phyloP scores from a whole-genome alignment of 176 grass and related monocot genomes.

The Oropetium thomaeum region DNA sequence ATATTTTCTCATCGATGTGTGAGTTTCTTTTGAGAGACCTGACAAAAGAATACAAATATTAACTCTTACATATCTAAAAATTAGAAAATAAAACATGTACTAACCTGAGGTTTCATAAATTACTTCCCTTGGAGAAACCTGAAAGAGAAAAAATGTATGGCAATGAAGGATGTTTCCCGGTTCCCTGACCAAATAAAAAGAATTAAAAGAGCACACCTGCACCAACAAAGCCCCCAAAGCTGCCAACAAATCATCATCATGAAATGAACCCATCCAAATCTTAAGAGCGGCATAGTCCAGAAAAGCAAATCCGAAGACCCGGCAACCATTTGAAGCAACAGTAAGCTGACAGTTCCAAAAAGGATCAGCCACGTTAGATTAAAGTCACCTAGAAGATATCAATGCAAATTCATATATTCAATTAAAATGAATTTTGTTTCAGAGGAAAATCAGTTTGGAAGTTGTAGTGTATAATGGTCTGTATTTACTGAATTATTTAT shows the following conservation, averaged over 20 bases:
- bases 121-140: conserved; percentile 89
- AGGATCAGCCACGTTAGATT: conserved; percentile 10
- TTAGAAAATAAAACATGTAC: conserved; percentile 28
- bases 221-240: conserved; percentile 86
- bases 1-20: conserved; percentile 69
- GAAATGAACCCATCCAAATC: conserved; percentile 84
- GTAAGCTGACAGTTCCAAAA: conserved; percentile 33
- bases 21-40: conserved; percentile 91
- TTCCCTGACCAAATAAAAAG: conserved; percentile 13
- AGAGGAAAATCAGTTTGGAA: conserved; percentile 3
- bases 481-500: background rate
- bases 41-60: conserved; percentile 27
- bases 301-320: conserved; percentile 91
- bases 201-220: conserved; percentile 57
- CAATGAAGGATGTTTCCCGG: conserved; percentile 25
- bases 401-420: conserved; percentile 11
- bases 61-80: background rate
- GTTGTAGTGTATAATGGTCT: conserved; percentile 12
- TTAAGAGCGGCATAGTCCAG: conserved; percentile 84
- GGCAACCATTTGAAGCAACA: conserved; percentile 35
- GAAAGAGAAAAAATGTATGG: conserved; percentile 36
- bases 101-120: conserved; percentile 90
- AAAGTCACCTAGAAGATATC: conserved; percentile 23
- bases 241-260: conserved; percentile 75
- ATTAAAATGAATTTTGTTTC: background rate